Evolutionary conservation across 257 asterid species (phyloP).

Genomic region (Salvia rosmarinus): DNA sequence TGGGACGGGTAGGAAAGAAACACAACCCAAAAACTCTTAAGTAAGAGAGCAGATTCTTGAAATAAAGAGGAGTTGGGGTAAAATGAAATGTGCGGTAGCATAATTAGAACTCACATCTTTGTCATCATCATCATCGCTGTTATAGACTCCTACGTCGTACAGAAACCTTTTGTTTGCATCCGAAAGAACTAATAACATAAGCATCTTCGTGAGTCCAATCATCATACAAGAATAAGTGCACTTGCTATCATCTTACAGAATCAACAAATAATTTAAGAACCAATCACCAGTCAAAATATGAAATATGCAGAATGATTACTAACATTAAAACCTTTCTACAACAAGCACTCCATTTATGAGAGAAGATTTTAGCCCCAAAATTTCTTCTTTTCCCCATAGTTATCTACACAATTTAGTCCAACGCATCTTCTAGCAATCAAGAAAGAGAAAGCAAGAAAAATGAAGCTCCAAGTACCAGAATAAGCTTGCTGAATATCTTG

Average conservation of each 20-base stretch:
- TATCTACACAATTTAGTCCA: no score
- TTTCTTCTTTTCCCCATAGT: no score
- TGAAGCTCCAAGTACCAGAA: slow-evolving; percentile 52
- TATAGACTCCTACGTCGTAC: slow-evolving; percentile 88
- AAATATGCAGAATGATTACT: no score
- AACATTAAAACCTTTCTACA: no score
- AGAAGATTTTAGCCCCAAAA: no score
- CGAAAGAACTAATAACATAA: slow-evolving; percentile 80
- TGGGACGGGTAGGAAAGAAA: not conserved
- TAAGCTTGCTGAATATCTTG: slow-evolving; percentile 90
- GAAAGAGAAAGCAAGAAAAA: not conserved
- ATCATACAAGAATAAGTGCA: slow-evolving; percentile 34
- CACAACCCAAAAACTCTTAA: not conserved
- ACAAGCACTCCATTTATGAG: no score
- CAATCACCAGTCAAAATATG: no score
- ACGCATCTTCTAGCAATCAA: no score
- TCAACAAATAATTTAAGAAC: no score
- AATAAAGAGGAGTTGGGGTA: not conserved
- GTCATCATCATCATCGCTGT: slow-evolving; percentile 73
- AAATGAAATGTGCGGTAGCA: not conserved
- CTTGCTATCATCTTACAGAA: not conserved
- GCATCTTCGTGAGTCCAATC: no score
- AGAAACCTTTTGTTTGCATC: slow-evolving; percentile 74
- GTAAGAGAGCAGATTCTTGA: not conserved
- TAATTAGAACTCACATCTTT: slow-evolving; percentile 49